Conservation (phyloP, 345 rosid species). For the Angophora floribunda region DNA sequence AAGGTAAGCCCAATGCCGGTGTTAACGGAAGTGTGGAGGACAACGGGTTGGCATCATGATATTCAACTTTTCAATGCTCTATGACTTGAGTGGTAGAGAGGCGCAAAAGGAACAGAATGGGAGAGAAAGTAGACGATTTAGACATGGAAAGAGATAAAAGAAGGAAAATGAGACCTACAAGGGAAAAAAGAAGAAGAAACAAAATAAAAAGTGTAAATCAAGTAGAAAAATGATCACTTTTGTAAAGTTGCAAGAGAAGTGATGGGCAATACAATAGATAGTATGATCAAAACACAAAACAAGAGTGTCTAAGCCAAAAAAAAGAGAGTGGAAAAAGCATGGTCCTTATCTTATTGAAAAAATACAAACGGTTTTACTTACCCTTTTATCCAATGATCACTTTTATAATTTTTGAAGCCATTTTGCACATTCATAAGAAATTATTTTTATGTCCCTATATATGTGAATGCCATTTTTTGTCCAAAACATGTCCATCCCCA, state of each 20-base stretch:
- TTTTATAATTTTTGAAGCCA: too few relatives aligned
- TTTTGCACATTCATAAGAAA: too few relatives aligned
- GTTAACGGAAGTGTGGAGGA: background rate
- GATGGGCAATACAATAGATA: rapidly evolving
- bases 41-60: background rate
- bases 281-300: too few relatives aligned
- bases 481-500: too few relatives aligned
- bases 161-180: background rate
- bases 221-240: background rate
- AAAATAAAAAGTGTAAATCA: too few relatives aligned
- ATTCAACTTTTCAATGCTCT: background rate
- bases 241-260: background rate
- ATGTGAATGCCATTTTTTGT: too few relatives aligned
- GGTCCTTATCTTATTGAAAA: too few relatives aligned
- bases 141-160: background rate
- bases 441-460: too few relatives aligned
- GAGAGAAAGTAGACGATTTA: background rate
- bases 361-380: too few relatives aligned
- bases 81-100: background rate
- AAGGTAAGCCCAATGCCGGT: background rate
- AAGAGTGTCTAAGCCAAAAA: too few relatives aligned
- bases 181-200: background rate
- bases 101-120: background rate
- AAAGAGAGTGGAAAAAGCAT: too few relatives aligned
- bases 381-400: too few relatives aligned